Conservation (phyloP, 106 monocot genomes). For the Alisma plantagoaquatica region DNA sequence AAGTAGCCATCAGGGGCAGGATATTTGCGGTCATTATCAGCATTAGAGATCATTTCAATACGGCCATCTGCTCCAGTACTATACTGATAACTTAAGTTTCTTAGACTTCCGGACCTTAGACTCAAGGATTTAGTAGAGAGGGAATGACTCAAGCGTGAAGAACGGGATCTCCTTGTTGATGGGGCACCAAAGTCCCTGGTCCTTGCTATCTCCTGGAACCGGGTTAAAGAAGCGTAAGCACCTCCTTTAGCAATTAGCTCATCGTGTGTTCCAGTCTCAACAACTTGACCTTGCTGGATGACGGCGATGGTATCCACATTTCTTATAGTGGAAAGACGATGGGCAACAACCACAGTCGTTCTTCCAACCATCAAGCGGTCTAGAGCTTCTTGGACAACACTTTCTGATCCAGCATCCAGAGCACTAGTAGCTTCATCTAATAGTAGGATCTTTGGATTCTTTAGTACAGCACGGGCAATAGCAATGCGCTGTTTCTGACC, state of each 20-base stretch:
- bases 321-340: constrained; percentile 87
- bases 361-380: constrained; percentile 95
- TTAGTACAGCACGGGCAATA: constrained; percentile 95
- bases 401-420: constrained; percentile 88
- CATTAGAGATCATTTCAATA: constrained; percentile 95
- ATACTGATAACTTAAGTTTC: constrained; percentile 94
- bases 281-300: constrained; percentile 95
- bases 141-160: constrained; percentile 86
- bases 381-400: constrained; percentile 90
- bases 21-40: constrained; percentile 81
- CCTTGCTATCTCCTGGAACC: constrained; percentile 86
- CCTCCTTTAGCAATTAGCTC: constrained; percentile 85
- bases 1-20: constrained; percentile 92
- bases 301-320: constrained; percentile 90
- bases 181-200: constrained; percentile 60
- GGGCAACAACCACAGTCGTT: constrained; percentile 94
- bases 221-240: constrained; percentile 69
- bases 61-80: constrained; percentile 93
- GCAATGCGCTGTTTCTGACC: constrained; percentile 98
- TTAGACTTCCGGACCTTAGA: constrained; percentile 75
- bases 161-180: constrained; percentile 60
- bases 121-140: constrained; percentile 93
- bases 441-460: constrained; percentile 93
- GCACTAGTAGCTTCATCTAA: constrained; percentile 98
- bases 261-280: constrained; percentile 90